Base-by-base conservation (phyloP, 148 eudicot genomes). In the Diospyros lotus region DNA sequence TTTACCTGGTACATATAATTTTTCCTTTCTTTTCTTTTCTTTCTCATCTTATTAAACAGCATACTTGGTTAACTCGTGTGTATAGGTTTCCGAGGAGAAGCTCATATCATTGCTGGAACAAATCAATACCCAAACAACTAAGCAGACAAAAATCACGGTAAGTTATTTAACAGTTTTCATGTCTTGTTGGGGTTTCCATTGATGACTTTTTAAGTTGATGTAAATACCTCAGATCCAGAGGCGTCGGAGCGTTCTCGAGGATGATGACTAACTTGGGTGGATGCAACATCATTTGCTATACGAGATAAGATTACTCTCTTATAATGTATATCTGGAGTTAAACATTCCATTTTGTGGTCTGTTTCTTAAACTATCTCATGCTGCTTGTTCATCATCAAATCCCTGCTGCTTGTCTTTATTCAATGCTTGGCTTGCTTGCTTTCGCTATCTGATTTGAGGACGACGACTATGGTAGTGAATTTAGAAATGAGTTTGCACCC, bases 201-300 rank as follows among this genome's bases (percentile, higher is more conserved):
- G 64, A 73, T 46, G 44, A 13, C 52, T 77, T 2, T 17, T 15
- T 77, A 14, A 45, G 54, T 41, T 56, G 68, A 74, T 42, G 54
- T 64, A 71, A 64, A 45, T 58, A 64, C 83, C 45, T 69, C 96
- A 95, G 98, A 95, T 95, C 78, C 90, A 84, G 73, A 92, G 98
- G 92, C 98, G 98, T n/a, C 88, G 92, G 38, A 94, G 86, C 79
- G 98, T 94, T 71, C 96, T 95, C 46, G 97, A 92, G 66, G 98
- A 95, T 66, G 98, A 95, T 46, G 97, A 94, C 84, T 94, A 92
- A 81, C 51, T 60, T 61, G 43, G 12, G 60, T 54, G 38, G 28
- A 52, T 69, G 56, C 50, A 10, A 48, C 48, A 51, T 6, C 6
- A 18, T 28, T 48, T 4, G 60, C 28, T 51, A 52, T 69, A 48